Evolutionary conservation across 495 filamentous ascomycete genomes (phyloP), one percentile per base, ranked within the genome.

Genomic region (Talaromyces wortmannii): DNA sequence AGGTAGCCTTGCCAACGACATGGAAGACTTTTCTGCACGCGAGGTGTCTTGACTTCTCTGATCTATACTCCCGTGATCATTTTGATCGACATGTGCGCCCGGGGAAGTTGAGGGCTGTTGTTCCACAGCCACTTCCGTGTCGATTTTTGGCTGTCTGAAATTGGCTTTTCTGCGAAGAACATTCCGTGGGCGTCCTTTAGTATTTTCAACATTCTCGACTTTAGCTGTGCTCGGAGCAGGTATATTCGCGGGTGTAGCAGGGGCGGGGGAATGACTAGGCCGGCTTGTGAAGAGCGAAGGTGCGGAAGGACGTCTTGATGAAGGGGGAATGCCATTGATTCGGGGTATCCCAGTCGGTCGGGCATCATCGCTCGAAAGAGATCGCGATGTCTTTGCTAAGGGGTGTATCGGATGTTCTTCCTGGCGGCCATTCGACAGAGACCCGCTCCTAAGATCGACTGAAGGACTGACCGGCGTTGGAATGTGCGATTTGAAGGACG

Each of bases 151-250:
- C 8, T 16, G 29, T 10, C 18, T 56, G 31, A 56, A 56, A 18
- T 49, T 45, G 10, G 71, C 68, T 53, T 63, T 75, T 53, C 74
- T 68, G 54, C 74, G 68, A 42, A 77, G 61, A 47, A 76, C 66
- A 57, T 77, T 77, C 51, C 72, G 66, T 50, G 65, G 57, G 49
- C 68, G 67, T 55, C 67, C 62, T 18, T 45, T 53, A 11, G 56
- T 55, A 33, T 59, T 48, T 6, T 57, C 48, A 45, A 59, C 61
- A 17, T 57, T 55, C 33, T 54, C 58, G 7, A 32, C 40, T 36
- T 46, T 57, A 7, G 52, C 17, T 50, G 55, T 48, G 12, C 32
- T 55, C 40, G 52, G 45, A 54, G 44, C 23, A 49, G 54, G 31
- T 7, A 44, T 23, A 23, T 23, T 53, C 49, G 62, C 59, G 7